Percentiles rank a stretch among this genome's conserved stretches.
Evolutionary conservation across 768 basidiomycete species (phyloP).

Genomic region (Termitomyces sp.): DNA sequence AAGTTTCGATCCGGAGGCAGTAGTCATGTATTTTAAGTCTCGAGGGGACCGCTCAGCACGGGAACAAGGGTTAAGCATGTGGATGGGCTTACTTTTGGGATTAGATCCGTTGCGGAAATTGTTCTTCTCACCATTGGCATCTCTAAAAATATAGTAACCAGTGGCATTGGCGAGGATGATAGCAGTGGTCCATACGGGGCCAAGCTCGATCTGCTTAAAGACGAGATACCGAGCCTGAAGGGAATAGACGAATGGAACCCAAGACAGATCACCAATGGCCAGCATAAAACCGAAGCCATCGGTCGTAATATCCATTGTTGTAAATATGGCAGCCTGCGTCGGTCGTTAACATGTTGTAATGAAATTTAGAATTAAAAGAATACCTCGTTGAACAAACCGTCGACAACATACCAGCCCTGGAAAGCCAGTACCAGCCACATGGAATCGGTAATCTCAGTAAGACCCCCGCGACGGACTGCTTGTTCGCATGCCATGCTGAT

Average conservation of each 20-base stretch:
- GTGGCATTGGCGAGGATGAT: constrained; percentile 61
- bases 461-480: constrained; percentile 70
- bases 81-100: constrained; percentile 68
- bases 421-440: constrained; percentile 87
- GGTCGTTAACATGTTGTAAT: not conserved
- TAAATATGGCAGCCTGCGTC: constrained; percentile 75
- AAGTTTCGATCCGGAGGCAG: constrained; percentile 82
- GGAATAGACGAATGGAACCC: constrained; percentile 93
- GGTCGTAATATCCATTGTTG: constrained; percentile 96
- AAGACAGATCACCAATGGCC: constrained; percentile 82
- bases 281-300: constrained; percentile 99
- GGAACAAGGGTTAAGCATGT: not conserved
- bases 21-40: constrained; percentile 27
- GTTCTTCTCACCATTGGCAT: constrained; percentile 90
- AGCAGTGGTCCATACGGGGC: constrained; percentile 44
- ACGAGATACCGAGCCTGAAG: constrained; percentile 94
- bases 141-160: constrained; percentile 91
- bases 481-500: constrained; percentile 91
- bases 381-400: constrained; percentile 89
- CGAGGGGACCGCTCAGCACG: not conserved
- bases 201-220: constrained; percentile 81
- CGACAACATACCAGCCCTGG: constrained; percentile 83
- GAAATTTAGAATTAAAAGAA: not conserved
- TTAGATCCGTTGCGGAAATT: constrained; percentile 91
- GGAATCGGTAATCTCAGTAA: constrained; percentile 71